Evolutionary conservation across 139 green algal genomes (phyloP), one percentile per base, ranked within the genome.

Genomic region (Chlorella sorokiniana): DNA sequence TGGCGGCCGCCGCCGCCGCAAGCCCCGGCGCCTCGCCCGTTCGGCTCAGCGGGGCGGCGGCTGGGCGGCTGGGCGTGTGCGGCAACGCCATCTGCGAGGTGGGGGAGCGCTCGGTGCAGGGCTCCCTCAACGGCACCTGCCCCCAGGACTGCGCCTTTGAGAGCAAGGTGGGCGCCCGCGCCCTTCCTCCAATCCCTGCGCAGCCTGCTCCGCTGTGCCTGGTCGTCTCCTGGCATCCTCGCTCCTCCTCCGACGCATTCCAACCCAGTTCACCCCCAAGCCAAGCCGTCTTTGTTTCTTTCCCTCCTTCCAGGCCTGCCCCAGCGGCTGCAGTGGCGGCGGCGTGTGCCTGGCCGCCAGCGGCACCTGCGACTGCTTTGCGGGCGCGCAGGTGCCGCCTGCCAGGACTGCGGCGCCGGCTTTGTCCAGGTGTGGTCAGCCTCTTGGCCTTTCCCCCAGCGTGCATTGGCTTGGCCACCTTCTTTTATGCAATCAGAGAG

Each of bases 81-180:
- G 84, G 86, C 38, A 86, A 93, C 77, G 85, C 70, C 69, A 75
- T 91, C 35, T 93, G 86, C 65, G 87, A 89, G 78, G 67, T 93
- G 14, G 81, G 84, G 0, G 89, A 93, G 84, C 81, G 89, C 42
- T 56, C 52, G 1, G 54, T 72, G 18, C n/a, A 52, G 48, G 78
- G 82, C 67, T 64, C 69, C 56, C 45, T 62, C 35, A 74, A 86
- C 14, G 87, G 84, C 61, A 84, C 54, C 69, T 93, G 89, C 80
- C 84, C 83, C 35, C 45, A 70, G 27, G 89, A 93, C 77, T 93
- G 89, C 75, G 68, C 64, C 4, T 31, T 91, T 9, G 75, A 81
- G 33, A 86, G 81, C 51, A 69, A 41, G 73, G 73, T 69, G 73
- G 0, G 73, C 14, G 7, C 20, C n/a, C n/a, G n/a, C n/a, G n/a